phyloP scores from a whole-genome alignment of 257 asterid genomes.

The Fraxinus quadrangulata region DNA sequence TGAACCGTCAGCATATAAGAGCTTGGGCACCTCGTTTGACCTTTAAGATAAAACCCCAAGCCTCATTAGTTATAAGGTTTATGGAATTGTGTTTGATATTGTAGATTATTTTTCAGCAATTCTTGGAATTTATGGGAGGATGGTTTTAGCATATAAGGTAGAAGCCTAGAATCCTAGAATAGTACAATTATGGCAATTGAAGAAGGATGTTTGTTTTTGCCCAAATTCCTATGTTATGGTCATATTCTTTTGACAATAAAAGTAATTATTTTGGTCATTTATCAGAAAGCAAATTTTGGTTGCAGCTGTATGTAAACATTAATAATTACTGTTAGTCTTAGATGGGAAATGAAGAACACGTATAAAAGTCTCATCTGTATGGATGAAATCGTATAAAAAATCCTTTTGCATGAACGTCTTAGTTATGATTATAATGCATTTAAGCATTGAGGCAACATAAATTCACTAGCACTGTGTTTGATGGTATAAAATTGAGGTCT shows the following conservation, averaged over 20 bases:
- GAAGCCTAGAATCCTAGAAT: background rate
- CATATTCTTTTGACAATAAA: background rate
- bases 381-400: background rate
- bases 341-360: background rate
- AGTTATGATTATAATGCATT: background rate
- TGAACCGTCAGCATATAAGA: background rate
- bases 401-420: background rate
- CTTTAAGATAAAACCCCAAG: background rate
- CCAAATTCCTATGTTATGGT: background rate
- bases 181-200: background rate
- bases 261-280: background rate
- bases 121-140: background rate
- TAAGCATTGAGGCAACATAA: background rate
- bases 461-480: background rate
- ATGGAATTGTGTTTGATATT: background rate
- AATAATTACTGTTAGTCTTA: background rate
- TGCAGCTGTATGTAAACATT: background rate
- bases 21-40: background rate
- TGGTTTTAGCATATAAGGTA: background rate
- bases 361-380: background rate
- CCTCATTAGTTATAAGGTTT: background rate
- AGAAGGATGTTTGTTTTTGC: background rate
- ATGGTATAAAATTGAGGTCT: background rate
- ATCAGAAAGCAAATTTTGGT: background rate
- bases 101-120: background rate